Base-by-base conservation (phyloP, 179 eudicot genomes). In the Carnegiea gigantea region DNA sequence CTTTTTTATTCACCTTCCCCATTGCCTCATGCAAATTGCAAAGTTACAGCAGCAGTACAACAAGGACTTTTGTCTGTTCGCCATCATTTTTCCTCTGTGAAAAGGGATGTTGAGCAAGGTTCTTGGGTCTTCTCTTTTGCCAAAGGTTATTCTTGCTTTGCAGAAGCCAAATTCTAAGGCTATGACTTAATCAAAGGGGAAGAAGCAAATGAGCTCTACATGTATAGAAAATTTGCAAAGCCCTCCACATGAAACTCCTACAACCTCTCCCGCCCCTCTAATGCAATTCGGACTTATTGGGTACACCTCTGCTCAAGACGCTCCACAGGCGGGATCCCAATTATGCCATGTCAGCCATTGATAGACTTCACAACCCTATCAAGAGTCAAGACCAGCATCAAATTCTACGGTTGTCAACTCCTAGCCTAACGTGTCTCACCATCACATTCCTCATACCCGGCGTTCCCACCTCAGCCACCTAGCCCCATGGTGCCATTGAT, bases 401-500 rank as follows among this genome's bases (percentile, higher is more conserved):
- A 71, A 48, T 20, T 65, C 80, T 13, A 64, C 59, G 23, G 38
- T 86, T 43, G 17, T 36, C 20, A 51, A 76, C 30, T 65, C 83
- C 6, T n/a, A 26, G 62, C 77, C 86, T 3, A 70, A 83, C n/a
- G 68, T 80, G 38, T 36, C 81, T 28, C 59, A 85, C 79, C 49
- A 62, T 59, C 80, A 74, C 84, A 78, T 46, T 44, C 80, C 18
- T 21, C 83, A 65, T 81, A 75, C 77, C 78, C 88, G 9, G 36
- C 81, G 59, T 65, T 79, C 51, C 85, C 83, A 79, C 80, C 84
- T 76, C 76, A 80, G 33, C 80, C 85, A 49, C 28, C 76, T 23
- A 83, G 72, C 77, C 77, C 84, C 44, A 70, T 85, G 30, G 10
- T 82, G 51, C 89, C 87, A 24, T 6, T 81, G 36, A 26, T 83